Evolutionary conservation across 164 flowering plant species (phyloP), one percentile per base, ranked within the genome.

Genomic region (Chloranthus sessilifolius): DNA sequence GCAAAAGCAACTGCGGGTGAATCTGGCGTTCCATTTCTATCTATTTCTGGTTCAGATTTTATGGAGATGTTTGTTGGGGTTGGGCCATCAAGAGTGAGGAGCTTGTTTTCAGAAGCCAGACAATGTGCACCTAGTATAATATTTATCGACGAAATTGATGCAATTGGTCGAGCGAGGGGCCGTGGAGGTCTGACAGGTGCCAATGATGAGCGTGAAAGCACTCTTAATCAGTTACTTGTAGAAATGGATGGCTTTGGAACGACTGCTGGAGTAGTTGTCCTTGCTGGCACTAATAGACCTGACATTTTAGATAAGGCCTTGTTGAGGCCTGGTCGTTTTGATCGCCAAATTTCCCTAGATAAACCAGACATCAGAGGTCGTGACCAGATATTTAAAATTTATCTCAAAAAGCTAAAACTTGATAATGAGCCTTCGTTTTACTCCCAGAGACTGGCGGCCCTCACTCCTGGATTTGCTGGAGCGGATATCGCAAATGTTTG

Each of bases 201-300:
- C 42, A 81, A 86, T 70, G 95, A 81, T 67, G 97, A 89, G 69
- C 82, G 90, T 42, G 95, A 89, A 61, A 83, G 87, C 52, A 89
- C 97, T 17, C 75, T 88, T n/a, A 90, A 90, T 65, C 95, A 87
- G 55, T 68, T 90, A 58, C 79, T 90, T 51, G 91, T 85, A 9
- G 98, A 87, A 64, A 87, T 90, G 98, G 95, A 90, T 78, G 95
- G 95, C 46, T 90, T 90, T 75, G 95, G 83, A 46, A 83, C 89
- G 28, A 87, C 88, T 43, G 6, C 95, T 42, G 95, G 96, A 29
- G 92, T 90, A 3, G 84, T 90, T 59, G 96, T 90, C 24, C 80
- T 91, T 71, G 96, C 96, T 57, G 90, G 92, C 25, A 88, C 96
- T 33, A 88, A 91, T 49, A 74, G 89, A 47, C 89, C 95, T 43